Conservation (phyloP, 2,329 filamentous ascomycete species). For the Grosmannia penicillata region DNA sequence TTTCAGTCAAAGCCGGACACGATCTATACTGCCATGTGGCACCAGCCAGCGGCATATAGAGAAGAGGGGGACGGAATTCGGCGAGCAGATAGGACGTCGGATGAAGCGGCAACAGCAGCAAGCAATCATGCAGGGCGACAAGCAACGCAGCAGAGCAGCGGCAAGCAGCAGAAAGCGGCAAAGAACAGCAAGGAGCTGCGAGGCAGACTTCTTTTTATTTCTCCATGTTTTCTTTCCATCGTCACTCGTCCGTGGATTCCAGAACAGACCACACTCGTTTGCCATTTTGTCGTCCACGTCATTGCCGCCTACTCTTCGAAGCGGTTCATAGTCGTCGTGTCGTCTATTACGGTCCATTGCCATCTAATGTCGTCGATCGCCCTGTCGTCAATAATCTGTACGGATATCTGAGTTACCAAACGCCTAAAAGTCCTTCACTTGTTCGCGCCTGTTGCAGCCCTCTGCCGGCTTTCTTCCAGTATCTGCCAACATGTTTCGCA, state of each 20-base stretch:
- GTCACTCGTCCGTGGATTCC: slow-evolving; percentile 2
- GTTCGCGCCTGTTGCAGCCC: background rate
- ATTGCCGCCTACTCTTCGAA: background rate
- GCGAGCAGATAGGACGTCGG: slow-evolving; percentile 11
- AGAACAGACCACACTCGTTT: slow-evolving; percentile 2
- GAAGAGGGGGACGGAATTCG: slow-evolving; percentile 5
- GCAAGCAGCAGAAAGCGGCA: slow-evolving; percentile 1
- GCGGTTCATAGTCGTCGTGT: background rate
- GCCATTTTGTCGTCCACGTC: background rate
- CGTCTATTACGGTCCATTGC: background rate
- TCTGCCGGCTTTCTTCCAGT: background rate
- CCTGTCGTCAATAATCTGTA: slow-evolving; percentile 3
- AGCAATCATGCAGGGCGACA: slow-evolving; percentile 7
- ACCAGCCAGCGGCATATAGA: slow-evolving; percentile 4
- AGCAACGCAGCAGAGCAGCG: slow-evolving; percentile 2
- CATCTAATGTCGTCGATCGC: background rate
- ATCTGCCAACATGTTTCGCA: background rate
- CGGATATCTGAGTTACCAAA: slow-evolving; percentile 1
- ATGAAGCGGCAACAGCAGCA: slow-evolving; percentile 7
- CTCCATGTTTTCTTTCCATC: background rate
- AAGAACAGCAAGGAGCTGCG: background rate
- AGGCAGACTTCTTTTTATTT: background rate
- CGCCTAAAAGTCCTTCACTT: background rate
- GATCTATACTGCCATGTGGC: background rate
- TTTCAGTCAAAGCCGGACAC: slow-evolving; percentile 1